Evolutionary conservation across 805 yeast species (phyloP).

Genomic region (Lipomyces lipofer): DNA sequence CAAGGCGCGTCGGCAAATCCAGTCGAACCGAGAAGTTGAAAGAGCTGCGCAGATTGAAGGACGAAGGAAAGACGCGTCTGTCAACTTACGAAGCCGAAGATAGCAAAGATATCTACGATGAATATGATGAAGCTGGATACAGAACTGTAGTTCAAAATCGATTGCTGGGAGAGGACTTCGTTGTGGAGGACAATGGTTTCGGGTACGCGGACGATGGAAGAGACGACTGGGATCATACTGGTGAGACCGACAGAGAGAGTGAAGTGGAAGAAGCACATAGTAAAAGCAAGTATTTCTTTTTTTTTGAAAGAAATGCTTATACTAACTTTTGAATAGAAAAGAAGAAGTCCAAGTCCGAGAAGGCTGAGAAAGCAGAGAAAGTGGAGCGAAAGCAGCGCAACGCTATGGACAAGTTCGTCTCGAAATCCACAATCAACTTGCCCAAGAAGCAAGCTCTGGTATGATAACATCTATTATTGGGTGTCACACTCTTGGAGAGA

Average conservation of each 20-base stretch:
- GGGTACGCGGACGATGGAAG: conserved; percentile 94
- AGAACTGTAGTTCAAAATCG: conserved; percentile 76
- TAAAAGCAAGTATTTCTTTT: conserved; percentile 9
- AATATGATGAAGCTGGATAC: conserved; percentile 78
- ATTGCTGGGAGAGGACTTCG: conserved; percentile 84
- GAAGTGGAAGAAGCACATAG: conserved; percentile 27
- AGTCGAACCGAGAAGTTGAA: conserved; percentile 47
- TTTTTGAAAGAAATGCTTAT: background rate
- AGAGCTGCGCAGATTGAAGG: conserved; percentile 63
- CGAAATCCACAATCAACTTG: conserved; percentile 6
- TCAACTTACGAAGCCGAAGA: conserved; percentile 48
- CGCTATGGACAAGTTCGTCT: conserved; percentile 21
- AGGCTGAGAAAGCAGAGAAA: background rate
- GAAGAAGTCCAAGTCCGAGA: conserved; percentile 6
- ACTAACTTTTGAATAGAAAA: conserved; percentile 8
- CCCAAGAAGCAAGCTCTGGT: conserved; percentile 12
- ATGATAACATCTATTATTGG: background rate
- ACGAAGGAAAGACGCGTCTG: conserved; percentile 52
- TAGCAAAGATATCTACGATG: conserved; percentile 72
- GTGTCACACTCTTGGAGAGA: no score
- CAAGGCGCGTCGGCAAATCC: no score
- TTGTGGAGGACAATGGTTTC: conserved; percentile 89
- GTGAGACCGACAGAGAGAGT: conserved; percentile 42
- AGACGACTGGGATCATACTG: conserved; percentile 77
- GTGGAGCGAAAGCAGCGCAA: conserved; percentile 15